Conservation (phyloP, 768 basidiomycete species). For the Lactarius trivialis region DNA sequence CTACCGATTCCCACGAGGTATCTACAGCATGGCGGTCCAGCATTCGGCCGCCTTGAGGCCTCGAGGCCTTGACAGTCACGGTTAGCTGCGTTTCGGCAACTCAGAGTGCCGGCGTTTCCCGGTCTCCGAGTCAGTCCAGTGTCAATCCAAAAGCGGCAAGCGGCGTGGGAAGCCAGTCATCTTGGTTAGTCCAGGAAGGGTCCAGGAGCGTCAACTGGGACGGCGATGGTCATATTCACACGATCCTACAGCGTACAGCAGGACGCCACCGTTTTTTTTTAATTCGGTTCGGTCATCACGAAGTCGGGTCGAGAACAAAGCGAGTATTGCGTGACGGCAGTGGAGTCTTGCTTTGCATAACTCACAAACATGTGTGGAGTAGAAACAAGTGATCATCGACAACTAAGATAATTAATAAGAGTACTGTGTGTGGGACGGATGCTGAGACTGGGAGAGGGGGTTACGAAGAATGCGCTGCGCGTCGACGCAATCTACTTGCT, state of each 20-base stretch:
- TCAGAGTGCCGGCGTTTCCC: neutral
- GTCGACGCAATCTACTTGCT: neutral
- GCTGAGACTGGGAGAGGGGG: neutral
- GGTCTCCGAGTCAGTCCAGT: too few relatives aligned
- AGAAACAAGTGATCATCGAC: neutral
- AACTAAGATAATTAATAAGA: neutral
- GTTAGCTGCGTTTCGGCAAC: neutral
- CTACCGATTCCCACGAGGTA: neutral
- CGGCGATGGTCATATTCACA: neutral
- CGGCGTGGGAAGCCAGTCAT: neutral
- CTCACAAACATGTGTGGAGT: neutral
- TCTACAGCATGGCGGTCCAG: neutral
- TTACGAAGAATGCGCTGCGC: constrained; percentile 4
- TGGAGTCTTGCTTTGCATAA: neutral
- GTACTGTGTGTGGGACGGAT: neutral
- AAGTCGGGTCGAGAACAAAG: neutral
- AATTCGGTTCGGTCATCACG: neutral
- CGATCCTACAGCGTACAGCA: neutral
- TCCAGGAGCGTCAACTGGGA: neutral
- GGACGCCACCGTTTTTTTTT: neutral
- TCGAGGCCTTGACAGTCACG: neutral
- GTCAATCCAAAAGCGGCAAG: too few relatives aligned
- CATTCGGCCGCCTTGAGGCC: too few relatives aligned
- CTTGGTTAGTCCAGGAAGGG: neutral
- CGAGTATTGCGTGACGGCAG: neutral